A percentile compares a stretch with the other conserved stretches of the same genome.
Evolutionary conservation across 2,329 filamentous ascomycete species (phyloP).

Genomic region (Rasamsonia emersonii): DNA sequence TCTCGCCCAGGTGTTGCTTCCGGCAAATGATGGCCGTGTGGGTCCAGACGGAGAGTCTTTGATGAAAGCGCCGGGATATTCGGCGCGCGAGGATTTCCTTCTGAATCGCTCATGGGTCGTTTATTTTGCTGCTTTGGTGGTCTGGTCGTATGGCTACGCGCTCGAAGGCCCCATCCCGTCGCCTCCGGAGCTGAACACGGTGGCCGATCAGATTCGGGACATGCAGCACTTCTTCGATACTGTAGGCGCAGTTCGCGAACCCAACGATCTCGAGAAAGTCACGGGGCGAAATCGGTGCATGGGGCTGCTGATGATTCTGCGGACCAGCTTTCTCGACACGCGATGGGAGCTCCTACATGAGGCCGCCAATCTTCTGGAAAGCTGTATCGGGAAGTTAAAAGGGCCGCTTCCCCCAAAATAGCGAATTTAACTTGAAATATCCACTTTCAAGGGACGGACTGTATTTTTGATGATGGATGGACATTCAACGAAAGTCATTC

Average conservation of each 20-base stretch:
- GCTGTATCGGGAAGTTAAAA: constrained; percentile 61
- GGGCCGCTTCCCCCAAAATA: too few species aligned
- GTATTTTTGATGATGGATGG: too few species aligned
- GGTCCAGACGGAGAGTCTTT: constrained; percentile 20
- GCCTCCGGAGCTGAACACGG: constrained; percentile 45
- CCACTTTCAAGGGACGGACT: too few species aligned
- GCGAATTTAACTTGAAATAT: too few species aligned
- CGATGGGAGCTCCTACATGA: constrained; percentile 90
- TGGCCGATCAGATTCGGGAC: constrained; percentile 60
- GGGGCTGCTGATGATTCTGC: constrained; percentile 70
- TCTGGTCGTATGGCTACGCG: constrained; percentile 92
- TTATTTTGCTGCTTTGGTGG: constrained; percentile 83
- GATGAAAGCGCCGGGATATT: constrained; percentile 52
- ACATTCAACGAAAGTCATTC: background rate
- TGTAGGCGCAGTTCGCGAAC: constrained; percentile 62
- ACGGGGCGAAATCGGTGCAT: constrained; percentile 74
- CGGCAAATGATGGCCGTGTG: constrained; percentile 18
- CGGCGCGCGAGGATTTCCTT: constrained; percentile 77
- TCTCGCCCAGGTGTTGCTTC: constrained; percentile 70
- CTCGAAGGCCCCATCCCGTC: constrained; percentile 65
- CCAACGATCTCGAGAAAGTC: constrained; percentile 66
- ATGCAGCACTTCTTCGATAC: constrained; percentile 72
- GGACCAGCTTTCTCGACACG: constrained; percentile 70
- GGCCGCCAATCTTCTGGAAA: constrained; percentile 68
- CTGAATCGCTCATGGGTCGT: constrained; percentile 92